A percentile compares a stretch with the other conserved stretches of the same genome.
Conservation (phyloP, 2,329 filamentous ascomycete genomes). For the Neofusicoccum laricinum region DNA sequence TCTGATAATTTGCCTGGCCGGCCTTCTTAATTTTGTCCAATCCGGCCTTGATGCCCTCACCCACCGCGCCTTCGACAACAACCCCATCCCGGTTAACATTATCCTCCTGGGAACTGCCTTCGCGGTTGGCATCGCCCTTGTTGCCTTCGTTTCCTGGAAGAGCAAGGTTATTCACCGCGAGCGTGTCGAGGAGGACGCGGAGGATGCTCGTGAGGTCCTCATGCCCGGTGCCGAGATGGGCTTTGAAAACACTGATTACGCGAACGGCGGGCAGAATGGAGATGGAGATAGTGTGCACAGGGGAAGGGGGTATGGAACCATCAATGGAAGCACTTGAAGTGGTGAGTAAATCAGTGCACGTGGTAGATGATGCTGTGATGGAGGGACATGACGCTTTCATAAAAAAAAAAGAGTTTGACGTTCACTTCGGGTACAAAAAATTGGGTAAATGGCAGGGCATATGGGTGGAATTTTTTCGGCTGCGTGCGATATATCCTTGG, state of each 20-base stretch:
- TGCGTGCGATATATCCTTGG: background rate
- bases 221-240: conserved; percentile 30
- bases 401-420: background rate
- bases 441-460: background rate
- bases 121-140: conserved; percentile 62
- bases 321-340: background rate
- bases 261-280: background rate
- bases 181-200: conserved; percentile 34
- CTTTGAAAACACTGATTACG: background rate
- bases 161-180: conserved; percentile 42
- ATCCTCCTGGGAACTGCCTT: conserved; percentile 62
- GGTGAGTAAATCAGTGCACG: background rate
- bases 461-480: background rate
- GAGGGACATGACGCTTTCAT: background rate
- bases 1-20: conserved; percentile 80
- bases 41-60: conserved; percentile 76
- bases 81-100: conserved; percentile 76
- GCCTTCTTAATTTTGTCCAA: conserved; percentile 80
- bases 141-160: conserved; percentile 61
- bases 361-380: no score
- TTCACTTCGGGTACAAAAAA: background rate
- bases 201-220: conserved; percentile 32
- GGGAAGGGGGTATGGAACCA: background rate
- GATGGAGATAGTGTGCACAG: background rate
- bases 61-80: conserved; percentile 65